Percentiles rank a stretch among this genome's conserved stretches.
These are phyloP conservation scores for Aspergillus texensis DNA, from an alignment of 2,329 filamentous ascomycete genomes.

Conservation along the genomic window DNA sequence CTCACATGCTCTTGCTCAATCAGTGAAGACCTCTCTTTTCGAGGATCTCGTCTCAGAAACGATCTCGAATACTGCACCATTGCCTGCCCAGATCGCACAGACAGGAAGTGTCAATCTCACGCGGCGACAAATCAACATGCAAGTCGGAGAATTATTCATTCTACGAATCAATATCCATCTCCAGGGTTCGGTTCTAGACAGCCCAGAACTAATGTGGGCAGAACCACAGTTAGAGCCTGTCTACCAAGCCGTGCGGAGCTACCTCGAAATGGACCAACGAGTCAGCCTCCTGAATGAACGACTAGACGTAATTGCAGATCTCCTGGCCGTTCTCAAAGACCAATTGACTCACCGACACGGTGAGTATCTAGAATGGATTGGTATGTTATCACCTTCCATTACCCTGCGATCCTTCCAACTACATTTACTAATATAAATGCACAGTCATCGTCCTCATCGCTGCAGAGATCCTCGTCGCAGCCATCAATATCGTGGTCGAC, in stretches of 20 bases:
- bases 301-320: slow-evolving; percentile 87
- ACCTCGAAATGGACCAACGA: slow-evolving; percentile 97
- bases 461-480: slow-evolving; percentile 89
- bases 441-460: slow-evolving; percentile 92
- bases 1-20: slow-evolving; percentile 91
- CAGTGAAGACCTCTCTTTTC: slow-evolving; percentile 96
- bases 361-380: slow-evolving; percentile 87
- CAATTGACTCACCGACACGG: slow-evolving; percentile 92
- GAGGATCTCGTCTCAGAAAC: slow-evolving; percentile 94
- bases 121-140: slow-evolving; percentile 95
- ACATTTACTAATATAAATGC: slow-evolving; percentile 17
- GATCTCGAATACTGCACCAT: slow-evolving; percentile 88
- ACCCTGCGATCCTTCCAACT: background rate
- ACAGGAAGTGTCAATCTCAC: slow-evolving; percentile 91
- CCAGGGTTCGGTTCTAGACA: slow-evolving; percentile 94
- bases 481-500: slow-evolving; percentile 93
- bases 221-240: slow-evolving; percentile 96
- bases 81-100: slow-evolving; percentile 87
- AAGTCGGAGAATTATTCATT: slow-evolving; percentile 98
- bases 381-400: slow-evolving; percentile 55
- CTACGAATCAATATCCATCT: slow-evolving; percentile 97
- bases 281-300: slow-evolving; percentile 87
- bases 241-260: slow-evolving; percentile 91
- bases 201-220: slow-evolving; percentile 96
- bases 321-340: slow-evolving; percentile 91